Base-by-base conservation (phyloP, 345 rosid genomes). In the Ceriops decandra region DNA sequence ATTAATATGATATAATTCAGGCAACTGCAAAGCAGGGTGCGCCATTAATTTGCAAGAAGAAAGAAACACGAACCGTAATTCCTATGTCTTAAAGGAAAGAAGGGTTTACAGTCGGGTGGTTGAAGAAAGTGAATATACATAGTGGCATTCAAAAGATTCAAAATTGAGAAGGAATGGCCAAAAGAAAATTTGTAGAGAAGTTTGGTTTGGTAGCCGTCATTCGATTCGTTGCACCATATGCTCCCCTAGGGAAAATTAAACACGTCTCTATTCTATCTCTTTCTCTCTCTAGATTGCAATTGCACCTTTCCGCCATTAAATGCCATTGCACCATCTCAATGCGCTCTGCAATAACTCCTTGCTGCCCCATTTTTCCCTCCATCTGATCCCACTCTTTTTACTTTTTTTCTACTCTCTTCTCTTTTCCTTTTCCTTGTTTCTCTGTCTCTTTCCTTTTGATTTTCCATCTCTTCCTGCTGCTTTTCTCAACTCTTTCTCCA, bases 311-410 rank as follows among this genome's bases (percentile, higher is more conserved):
- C 79, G 26, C 87, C 84, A 88, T 83, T 88, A 85, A 88, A 86
- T 88, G 93, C 93, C 10, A 72, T 80, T 77, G 86, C 93, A 85
- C 84, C 89, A 86, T 82, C 86, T 84, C 88, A 75, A 80, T 76
- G 62, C 87, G 73, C 85, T 84, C 87, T 69, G 85, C 90, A 88
- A 81, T 88, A 75, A 88, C 88, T 86, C 83, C 82, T 75, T 73
- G 31, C 83, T 72, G 76, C 79, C 74, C 6, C 74, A 73, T 17
- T 69, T 81, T 69, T 60, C 59, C 75, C 81, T 71, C 60, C 64
- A 46, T 49, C 77, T 66, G 33, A 16, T 28, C 49, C 60, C 69
- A 51, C 53, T 42, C 47, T 11, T 57, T 64, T 36, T 6, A 16
- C 38, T 58, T 46, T 61, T 54, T 68, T 54, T 52, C n/a, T 10